A percentile compares a stretch with the other conserved stretches of the same genome.
phyloP scores from a whole-genome alignment of 306 rosid species.

The Psophocarpus tetragonolobus region DNA sequence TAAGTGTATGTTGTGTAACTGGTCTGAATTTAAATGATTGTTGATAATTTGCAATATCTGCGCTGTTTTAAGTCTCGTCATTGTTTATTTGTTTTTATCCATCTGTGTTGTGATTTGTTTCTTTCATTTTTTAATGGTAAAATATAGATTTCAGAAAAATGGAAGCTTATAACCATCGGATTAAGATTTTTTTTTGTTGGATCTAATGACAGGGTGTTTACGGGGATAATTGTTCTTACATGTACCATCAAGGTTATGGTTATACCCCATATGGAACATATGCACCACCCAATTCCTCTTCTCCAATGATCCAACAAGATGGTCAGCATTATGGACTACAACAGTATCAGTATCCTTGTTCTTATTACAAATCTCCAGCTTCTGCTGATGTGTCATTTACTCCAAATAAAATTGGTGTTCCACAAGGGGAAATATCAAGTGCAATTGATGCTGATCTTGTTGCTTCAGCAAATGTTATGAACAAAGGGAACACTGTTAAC shows the following conservation, averaged over 20 bases:
- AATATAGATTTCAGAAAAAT: neutral
- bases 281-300: constrained; percentile 32
- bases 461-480: constrained; percentile 30
- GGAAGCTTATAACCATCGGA: neutral
- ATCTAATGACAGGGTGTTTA: constrained; percentile 43
- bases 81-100: neutral
- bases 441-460: constrained; percentile 28
- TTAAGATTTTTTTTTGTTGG: neutral
- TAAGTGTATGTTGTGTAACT: neutral
- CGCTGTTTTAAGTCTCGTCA: no score
- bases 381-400: constrained; percentile 36
- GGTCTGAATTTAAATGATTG: neutral
- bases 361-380: constrained; percentile 46
- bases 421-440: constrained; percentile 38
- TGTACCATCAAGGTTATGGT: constrained; percentile 52
- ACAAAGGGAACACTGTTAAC: constrained; percentile 33
- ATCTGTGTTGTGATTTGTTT: constrained; percentile 2
- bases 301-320: constrained; percentile 47
- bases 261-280: constrained; percentile 50
- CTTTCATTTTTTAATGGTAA: neutral
- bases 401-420: constrained; percentile 28
- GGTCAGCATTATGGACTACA: constrained; percentile 48
- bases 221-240: constrained; percentile 48
- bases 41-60: neutral
- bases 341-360: constrained; percentile 53